A percentile compares a stretch with the other conserved stretches of the same genome.
Evolutionary conservation across 176 grass and related monocot species (phyloP).

Genomic region (Echinochloa phyllopogon): DNA sequence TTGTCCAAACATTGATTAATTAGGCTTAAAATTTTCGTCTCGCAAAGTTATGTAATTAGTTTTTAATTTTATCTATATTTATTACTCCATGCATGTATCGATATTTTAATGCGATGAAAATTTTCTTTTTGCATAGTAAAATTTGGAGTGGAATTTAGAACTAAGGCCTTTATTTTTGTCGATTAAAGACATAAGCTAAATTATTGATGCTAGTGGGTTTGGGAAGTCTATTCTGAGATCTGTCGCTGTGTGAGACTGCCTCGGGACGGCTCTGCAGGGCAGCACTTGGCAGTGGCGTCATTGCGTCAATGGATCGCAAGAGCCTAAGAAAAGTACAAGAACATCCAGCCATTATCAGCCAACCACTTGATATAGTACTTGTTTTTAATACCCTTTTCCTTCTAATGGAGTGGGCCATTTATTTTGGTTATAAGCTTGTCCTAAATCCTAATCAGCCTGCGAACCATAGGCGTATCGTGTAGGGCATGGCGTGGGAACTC

Average conservation of each 20-base stretch:
- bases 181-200: background rate
- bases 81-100: too few relatives aligned
- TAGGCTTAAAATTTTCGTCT: too few relatives aligned
- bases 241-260: slow-evolving; percentile 12
- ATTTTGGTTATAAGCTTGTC: background rate
- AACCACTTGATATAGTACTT: background rate
- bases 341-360: background rate
- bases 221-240: background rate
- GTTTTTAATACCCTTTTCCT: background rate
- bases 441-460: background rate
- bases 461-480: background rate
- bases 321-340: slow-evolving; percentile 20
- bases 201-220: slow-evolving; percentile 6
- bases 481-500: background rate
- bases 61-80: too few relatives aligned
- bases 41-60: too few relatives aligned
- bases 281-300: slow-evolving; percentile 27
- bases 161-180: background rate
- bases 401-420: background rate
- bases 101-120: too few relatives aligned
- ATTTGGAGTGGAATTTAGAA: too few relatives aligned
- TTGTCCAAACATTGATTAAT: too few relatives aligned
- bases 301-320: background rate
- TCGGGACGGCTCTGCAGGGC: background rate
- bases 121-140: too few relatives aligned